Conservation (phyloP, 2,329 filamentous ascomycete genomes). For the Penicillium palitans region DNA sequence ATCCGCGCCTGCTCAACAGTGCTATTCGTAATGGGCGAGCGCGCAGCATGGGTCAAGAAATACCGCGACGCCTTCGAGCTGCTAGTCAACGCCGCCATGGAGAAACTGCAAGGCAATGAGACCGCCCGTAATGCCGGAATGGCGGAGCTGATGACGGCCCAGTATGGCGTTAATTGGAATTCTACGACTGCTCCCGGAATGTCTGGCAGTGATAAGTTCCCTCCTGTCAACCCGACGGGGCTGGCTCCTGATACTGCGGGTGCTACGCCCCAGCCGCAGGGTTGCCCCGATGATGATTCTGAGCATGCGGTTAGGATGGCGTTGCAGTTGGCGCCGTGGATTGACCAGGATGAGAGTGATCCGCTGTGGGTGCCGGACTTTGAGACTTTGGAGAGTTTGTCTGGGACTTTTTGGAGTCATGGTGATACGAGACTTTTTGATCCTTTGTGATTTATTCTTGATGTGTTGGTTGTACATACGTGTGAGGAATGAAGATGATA, state of each 20-base stretch:
- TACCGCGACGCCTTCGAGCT: conserved; percentile 52
- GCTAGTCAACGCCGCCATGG: conserved; percentile 50
- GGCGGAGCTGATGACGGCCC: conserved; percentile 44
- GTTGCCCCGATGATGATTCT: conserved; percentile 24
- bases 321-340: conserved; percentile 43
- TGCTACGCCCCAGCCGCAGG: conserved; percentile 1
- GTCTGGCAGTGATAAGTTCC: conserved; percentile 18
- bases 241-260: conserved; percentile 15
- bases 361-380: conserved; percentile 45
- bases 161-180: conserved; percentile 26
- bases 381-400: conserved; percentile 37
- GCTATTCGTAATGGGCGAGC: conserved; percentile 53
- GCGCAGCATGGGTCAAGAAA: conserved; percentile 50
- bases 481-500: neutral
- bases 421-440: conserved; percentile 33
- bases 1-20: conserved; percentile 52
- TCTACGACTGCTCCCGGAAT: conserved; percentile 16
- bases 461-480: neutral
- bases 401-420: conserved; percentile 32
- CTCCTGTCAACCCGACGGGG: conserved; percentile 11
- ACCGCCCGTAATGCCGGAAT: conserved; percentile 37
- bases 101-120: conserved; percentile 46
- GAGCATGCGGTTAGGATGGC: conserved; percentile 42
- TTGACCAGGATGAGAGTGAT: conserved; percentile 38
- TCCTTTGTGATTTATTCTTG: conserved; percentile 21